phyloP scores from a whole-genome alignment of 1,284 basidiomycete species.

The Sphagnurus paluster region DNA sequence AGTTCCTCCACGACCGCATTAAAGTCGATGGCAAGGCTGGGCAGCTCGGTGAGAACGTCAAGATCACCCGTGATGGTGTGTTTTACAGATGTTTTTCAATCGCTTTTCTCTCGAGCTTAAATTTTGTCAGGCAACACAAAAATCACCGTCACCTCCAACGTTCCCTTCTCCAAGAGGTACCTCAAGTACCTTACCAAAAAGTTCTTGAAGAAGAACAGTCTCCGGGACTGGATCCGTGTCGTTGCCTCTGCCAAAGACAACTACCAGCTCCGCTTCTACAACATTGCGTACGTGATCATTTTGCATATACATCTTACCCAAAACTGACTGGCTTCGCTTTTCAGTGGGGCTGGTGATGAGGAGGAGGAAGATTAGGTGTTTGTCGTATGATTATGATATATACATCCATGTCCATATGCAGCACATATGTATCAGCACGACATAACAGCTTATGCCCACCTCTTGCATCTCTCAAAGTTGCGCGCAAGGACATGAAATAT shows the following conservation, averaged over 20 bases:
- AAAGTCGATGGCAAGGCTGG: conserved; percentile 83
- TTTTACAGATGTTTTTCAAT: conserved; percentile 13
- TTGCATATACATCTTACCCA: conserved; percentile 25
- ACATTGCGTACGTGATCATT: conserved; percentile 87
- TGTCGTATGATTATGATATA: not conserved
- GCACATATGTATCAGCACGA: not conserved
- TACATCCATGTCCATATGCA: not conserved
- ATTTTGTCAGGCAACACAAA: conserved; percentile 72
- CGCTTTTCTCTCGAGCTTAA: too few species aligned
- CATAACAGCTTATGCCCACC: not conserved
- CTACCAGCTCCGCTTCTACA: conserved; percentile 93
- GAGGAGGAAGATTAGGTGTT: conserved; percentile 47
- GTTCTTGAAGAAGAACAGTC: conserved; percentile 89
- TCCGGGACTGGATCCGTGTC: conserved; percentile 88
- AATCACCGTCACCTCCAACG: conserved; percentile 78
- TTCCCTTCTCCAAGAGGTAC: conserved; percentile 91
- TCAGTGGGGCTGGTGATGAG: conserved; percentile 45
- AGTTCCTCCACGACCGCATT: conserved; percentile 90
- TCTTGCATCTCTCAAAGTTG: too few species aligned
- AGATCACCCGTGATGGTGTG: conserved; percentile 81
- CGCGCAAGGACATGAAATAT: too few species aligned
- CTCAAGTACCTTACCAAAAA: conserved; percentile 96
- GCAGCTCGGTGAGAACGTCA: conserved; percentile 84
- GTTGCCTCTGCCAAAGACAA: conserved; percentile 88
- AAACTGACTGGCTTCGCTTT: not conserved